These are phyloP conservation scores for Rhodotorula sp. DNA, from an alignment of 1,284 basidiomycete genomes.

Conservation along the genomic window DNA sequence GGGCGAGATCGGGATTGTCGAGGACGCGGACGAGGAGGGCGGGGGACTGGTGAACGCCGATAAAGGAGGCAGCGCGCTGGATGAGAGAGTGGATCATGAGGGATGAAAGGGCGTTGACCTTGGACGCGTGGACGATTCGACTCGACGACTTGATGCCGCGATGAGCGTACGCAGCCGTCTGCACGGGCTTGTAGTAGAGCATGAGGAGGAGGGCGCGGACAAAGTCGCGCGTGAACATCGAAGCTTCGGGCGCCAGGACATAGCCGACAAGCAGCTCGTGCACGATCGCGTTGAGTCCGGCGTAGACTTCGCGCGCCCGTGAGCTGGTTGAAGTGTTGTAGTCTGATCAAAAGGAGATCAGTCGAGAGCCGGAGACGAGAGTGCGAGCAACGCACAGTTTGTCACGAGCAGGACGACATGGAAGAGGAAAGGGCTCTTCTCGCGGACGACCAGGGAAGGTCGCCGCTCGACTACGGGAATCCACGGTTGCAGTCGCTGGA, in stretches of 20 bases:
- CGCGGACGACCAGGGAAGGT: constrained; percentile 18
- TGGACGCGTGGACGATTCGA: constrained; percentile 27
- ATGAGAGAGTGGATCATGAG: constrained; percentile 37
- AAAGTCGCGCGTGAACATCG: constrained; percentile 30
- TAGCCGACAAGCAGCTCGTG: constrained; percentile 27
- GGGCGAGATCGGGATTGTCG: constrained; percentile 8
- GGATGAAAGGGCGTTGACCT: constrained; percentile 36
- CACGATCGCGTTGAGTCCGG: constrained; percentile 32
- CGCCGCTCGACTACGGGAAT: constrained; percentile 20
- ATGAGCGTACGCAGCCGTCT: constrained; percentile 2
- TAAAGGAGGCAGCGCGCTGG: constrained; percentile 24
- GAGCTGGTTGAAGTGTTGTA: constrained; percentile 36
- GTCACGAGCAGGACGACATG: constrained; percentile 38
- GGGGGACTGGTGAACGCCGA: constrained; percentile 28
- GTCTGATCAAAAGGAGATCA: not conserved
- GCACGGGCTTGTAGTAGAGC: constrained; percentile 37
- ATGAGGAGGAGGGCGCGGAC: constrained; percentile 31
- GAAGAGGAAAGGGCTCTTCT: constrained; percentile 35
- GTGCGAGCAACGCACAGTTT: constrained; percentile 15
- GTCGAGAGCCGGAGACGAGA: not conserved
- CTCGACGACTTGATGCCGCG: constrained; percentile 27
- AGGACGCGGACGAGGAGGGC: constrained; percentile 9
- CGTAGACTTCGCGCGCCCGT: constrained; percentile 35
- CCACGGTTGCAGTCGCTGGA: constrained; percentile 37
- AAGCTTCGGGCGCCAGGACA: constrained; percentile 30